phyloP scores from a whole-genome alignment of 441 rosid species.

The Pelargonium australe region DNA sequence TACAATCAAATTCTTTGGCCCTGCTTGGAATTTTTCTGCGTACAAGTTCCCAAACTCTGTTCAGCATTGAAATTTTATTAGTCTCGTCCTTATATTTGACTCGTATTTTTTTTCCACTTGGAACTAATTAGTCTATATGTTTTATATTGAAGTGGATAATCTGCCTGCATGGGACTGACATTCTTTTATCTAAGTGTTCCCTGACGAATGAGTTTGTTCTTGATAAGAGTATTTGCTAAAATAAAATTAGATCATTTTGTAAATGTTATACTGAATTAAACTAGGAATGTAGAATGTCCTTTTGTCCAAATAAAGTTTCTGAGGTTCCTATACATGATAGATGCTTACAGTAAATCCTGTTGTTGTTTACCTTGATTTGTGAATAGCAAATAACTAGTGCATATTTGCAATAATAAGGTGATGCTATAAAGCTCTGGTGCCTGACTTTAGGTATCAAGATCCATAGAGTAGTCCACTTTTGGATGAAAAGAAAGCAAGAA shows the following conservation, averaged over 20 bases:
- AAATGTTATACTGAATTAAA: not conserved
- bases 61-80: no score
- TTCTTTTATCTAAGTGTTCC: not conserved
- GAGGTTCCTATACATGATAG: not conserved
- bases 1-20: no score
- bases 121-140: not conserved
- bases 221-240: not conserved
- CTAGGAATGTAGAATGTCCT: not conserved
- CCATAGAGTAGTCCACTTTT: not conserved
- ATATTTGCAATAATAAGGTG: no score
- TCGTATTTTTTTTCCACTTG: no score
- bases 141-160: not conserved
- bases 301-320: slow-evolving; percentile 1
- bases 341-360: not conserved
- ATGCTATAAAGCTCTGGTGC: not conserved
- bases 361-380: not conserved
- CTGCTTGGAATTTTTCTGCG: no score
- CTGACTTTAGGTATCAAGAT: not conserved
- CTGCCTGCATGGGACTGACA: no score
- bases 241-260: not conserved
- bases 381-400: not conserved
- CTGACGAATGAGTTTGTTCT: not conserved
- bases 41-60: no score
- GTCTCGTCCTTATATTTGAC: no score
- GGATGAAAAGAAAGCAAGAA: not conserved